Evolutionary conservation across 1,139 yeast genomes (phyloP), one percentile per base, ranked within the genome.

Genomic region (Yamadazyma diospyri): DNA sequence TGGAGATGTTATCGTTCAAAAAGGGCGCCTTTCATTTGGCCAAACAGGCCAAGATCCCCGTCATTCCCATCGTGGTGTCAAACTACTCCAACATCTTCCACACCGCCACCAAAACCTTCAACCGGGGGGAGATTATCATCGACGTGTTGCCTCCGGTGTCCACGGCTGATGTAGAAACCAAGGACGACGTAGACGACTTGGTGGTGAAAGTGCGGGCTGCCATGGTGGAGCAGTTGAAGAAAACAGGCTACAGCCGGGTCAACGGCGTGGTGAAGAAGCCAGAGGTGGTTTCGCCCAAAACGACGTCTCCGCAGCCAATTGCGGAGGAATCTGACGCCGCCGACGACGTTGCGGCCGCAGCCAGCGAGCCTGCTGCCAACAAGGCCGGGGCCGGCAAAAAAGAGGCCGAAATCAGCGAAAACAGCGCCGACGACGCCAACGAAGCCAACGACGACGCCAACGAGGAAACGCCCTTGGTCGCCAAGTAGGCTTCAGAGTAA

Each of bases 11-110:
- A 35, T 95, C 95, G 1, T 86, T 92, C 61, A 92, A 92, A 59
- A 94, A 94, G 55, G 99, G 99, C 32, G 97, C 97, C 0, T 94
- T 94, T 77, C 96, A 92, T 59, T 72, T 92, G 51, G 98, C 99
- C 9, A 83, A 83, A 41, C 95, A 89, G 59, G 95, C 95, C 3
- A 78, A 78, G 25, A 78, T 92, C 22, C 97, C 97, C 16, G 67
- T 92, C 29, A 78, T 92, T 10, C 98, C 99, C 3, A 69, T 84
- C 28, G 94, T 86, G 7, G 86, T 87, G 6, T 76, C 89, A 27
- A 94, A 92, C 61, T 85, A 94, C 36, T 81, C 95, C 5, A 74
- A 76, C 23, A 58, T 94, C 26, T 76, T 85, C 62, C 75, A 78
- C 48, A 64, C 84, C 30, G 73, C 74, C 43, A 55, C 64, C 24